Evolutionary conservation across 805 yeast species (phyloP).

Genomic region (Cyberlindnera mycetangii): DNA sequence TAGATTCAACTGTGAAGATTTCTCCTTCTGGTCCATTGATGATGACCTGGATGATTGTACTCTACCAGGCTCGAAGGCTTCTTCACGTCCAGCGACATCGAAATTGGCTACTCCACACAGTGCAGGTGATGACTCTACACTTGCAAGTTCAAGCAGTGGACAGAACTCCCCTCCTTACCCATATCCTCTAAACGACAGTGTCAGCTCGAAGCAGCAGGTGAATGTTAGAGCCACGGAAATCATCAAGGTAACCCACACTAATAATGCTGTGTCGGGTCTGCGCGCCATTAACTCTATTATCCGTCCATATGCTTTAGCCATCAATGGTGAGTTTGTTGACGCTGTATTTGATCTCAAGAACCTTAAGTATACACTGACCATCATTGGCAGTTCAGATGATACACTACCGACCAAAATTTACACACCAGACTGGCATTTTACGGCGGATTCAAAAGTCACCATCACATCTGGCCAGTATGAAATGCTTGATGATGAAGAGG

Average conservation of each 20-base stretch:
- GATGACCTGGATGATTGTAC: conserved; percentile 34
- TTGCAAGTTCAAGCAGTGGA: conserved; percentile 6
- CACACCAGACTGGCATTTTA: conserved; percentile 74
- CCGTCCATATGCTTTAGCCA: conserved; percentile 71
- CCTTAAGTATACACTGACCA: conserved; percentile 44
- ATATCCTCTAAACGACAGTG: conserved; percentile 28
- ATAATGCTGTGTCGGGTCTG: conserved; percentile 43
- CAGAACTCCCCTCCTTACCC: background rate
- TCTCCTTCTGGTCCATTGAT: conserved; percentile 79
- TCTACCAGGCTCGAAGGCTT: conserved; percentile 7
- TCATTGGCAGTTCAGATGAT: conserved; percentile 32
- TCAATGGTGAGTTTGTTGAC: conserved; percentile 53
- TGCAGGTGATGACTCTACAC: conserved; percentile 3
- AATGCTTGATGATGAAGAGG: conserved; percentile 47
- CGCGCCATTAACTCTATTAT: conserved; percentile 73
- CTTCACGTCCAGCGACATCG: background rate
- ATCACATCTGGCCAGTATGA: conserved; percentile 56
- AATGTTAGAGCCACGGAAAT: background rate
- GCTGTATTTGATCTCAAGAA: conserved; percentile 58
- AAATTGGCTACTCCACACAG: background rate
- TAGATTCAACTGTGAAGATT: conserved; percentile 90
- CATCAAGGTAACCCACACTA: background rate
- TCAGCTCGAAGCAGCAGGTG: background rate
- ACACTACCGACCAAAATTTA: conserved; percentile 55
- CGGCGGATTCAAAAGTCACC: conserved; percentile 43